Evolutionary conservation across 2,329 filamentous ascomycete genomes (phyloP), one percentile per base, ranked within the genome.

Genomic region (Talaromyces funiculosus): DNA sequence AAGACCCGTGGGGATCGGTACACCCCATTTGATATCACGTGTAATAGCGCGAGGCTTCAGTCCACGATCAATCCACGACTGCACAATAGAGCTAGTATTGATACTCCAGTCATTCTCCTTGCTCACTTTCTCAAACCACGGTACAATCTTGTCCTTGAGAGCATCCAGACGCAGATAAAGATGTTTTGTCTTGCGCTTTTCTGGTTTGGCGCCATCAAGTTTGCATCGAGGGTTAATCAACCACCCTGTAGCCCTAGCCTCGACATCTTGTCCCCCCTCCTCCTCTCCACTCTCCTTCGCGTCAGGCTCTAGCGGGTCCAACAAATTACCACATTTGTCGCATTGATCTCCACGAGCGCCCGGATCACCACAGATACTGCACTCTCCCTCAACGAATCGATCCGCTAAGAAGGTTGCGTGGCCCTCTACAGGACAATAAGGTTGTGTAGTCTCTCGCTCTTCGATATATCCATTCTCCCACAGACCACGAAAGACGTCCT

Each of bases 1-100:
- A 18, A 64, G 37, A 22, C 45, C 60, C 16, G 33, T 61, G 3
- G 80, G 81, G 47, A 86, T 82, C 2, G 83, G 80, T 7, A 84
- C 85, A 70, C 93, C 93, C 93, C 93, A 97, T 73, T 90, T 92
- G 62, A 97, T 80, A 79, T 97, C 93, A 73, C 93, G 82, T 12
- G 93, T 96, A 72, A 97, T 97, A 65, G 90, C 90, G 67, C 93
- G 87, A 53, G 88, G 87, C 73, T 93, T 87, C 61, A 97, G 79
- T 5, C 93, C 93, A 79, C 93, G 90, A 86, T 78, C 77, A 63
- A 80, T 67, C 77, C 77, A 80, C 42, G 77, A 73, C 65, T 78
- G 74, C 3, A 77, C 79, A 59, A 80, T 80, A 12, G 75, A 68
- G 29, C 68, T 71, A 4, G 74, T 77, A 59, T 79, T 80, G 62